Evolutionary conservation across 306 rosid genomes (phyloP).

Genomic region (Clitoria ternatea): DNA sequence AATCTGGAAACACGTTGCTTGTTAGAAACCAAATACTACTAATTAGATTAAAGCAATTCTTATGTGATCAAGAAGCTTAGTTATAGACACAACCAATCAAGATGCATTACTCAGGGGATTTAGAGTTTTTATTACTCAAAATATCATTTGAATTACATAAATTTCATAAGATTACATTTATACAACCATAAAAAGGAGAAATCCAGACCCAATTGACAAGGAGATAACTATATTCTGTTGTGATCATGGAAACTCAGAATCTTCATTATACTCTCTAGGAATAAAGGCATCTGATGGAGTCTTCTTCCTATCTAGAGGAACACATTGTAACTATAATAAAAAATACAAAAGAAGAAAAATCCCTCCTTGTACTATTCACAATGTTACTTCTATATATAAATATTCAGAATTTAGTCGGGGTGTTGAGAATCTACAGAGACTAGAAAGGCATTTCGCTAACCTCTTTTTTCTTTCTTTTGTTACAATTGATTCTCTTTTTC

Average conservation of each 20-base stretch:
- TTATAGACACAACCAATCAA: background rate
- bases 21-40: background rate
- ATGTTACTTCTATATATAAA: background rate
- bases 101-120: no score
- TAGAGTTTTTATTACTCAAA: no score
- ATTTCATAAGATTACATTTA: no score
- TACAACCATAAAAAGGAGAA: no score
- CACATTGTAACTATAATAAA: no score
- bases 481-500: background rate
- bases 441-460: background rate
- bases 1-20: constrained; percentile 19
- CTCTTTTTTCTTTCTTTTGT: background rate
- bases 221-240: no score
- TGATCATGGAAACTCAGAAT: no score
- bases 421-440: background rate
- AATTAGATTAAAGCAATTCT: background rate
- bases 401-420: background rate
- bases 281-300: no score
- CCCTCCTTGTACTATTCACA: background rate
- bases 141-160: no score
- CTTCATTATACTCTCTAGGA: no score
- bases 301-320: no score
- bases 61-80: background rate
- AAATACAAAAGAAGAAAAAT: background rate
- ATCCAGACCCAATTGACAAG: no score